Percentiles rank a stretch among this genome's conserved stretches.
phyloP scores from a whole-genome alignment of 2,329 filamentous ascomycete species.

The Colletotrichum aenigma region DNA sequence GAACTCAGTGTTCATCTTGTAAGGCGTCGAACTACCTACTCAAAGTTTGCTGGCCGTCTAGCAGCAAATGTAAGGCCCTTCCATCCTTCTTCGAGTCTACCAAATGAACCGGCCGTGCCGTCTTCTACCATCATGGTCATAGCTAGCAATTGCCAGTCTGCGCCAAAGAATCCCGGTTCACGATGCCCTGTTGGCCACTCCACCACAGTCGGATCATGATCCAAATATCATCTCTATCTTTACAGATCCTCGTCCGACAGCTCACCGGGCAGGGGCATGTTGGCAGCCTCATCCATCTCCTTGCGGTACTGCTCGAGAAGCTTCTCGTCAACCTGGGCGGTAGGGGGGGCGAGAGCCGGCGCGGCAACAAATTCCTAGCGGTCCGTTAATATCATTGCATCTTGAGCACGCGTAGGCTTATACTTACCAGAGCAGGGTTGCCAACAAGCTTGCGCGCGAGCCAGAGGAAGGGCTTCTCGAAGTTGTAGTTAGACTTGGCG shows the following conservation, averaged over 20 bases:
- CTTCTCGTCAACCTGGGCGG: constrained; percentile 84
- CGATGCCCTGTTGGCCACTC: background rate
- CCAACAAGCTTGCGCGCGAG: constrained; percentile 97
- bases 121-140: constrained; percentile 15
- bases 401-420: constrained; percentile 28
- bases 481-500: constrained; percentile 99
- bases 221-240: constrained; percentile 27
- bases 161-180: constrained; percentile 16
- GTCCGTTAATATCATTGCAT: background rate
- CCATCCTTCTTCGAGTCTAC: constrained; percentile 16
- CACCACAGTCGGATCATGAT: constrained; percentile 1
- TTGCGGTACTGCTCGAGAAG: constrained; percentile 82
- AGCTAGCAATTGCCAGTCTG: constrained; percentile 5
- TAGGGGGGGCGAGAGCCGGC: constrained; percentile 91
- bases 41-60: constrained; percentile 20
- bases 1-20: constrained; percentile 20
- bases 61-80: constrained; percentile 16
- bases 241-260: constrained; percentile 77
- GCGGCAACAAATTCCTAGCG: constrained; percentile 92
- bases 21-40: constrained; percentile 18
- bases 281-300: constrained; percentile 84
- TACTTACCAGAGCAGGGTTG: constrained; percentile 80
- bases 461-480: constrained; percentile 99
- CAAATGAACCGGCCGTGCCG: constrained; percentile 15
- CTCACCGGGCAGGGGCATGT: constrained; percentile 91